Percentiles rank a stretch among this genome's conserved stretches.
Evolutionary conservation across 345 rosid species (phyloP).

Genomic region (Durio zibethinus): DNA sequence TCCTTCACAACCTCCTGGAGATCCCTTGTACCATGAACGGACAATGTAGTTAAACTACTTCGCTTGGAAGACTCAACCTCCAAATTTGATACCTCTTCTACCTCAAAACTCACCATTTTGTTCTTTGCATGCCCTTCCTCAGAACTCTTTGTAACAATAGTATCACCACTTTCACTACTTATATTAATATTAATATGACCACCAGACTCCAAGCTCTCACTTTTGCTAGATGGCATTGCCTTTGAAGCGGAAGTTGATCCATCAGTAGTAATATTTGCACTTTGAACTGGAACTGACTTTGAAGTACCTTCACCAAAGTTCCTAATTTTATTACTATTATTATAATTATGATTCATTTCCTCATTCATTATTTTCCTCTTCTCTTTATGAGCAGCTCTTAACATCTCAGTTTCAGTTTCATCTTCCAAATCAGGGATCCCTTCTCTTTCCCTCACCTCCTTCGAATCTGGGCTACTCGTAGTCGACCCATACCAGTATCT

Average conservation of each 20-base stretch:
- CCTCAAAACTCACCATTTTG: constrained; percentile 76
- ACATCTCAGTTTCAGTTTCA: constrained; percentile 67
- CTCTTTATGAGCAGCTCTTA: constrained; percentile 39
- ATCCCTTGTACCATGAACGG: constrained; percentile 75
- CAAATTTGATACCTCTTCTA: constrained; percentile 45
- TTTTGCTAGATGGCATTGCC: constrained; percentile 15
- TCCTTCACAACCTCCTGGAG: constrained; percentile 79
- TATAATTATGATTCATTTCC: constrained; percentile 15
- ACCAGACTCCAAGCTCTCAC: constrained; percentile 29
- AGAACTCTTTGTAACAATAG: constrained; percentile 38
- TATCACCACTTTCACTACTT: constrained; percentile 46
- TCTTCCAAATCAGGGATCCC: constrained; percentile 98
- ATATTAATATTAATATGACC: constrained; percentile 29
- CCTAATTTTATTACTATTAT: constrained; percentile 27
- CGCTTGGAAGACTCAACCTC: constrained; percentile 60
- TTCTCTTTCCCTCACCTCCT: constrained; percentile 89
- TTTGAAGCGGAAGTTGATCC: constrained; percentile 7
- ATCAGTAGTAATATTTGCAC: neutral
- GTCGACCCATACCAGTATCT: constrained; percentile 47
- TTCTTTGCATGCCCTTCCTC: constrained; percentile 48
- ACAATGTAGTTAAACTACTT: constrained; percentile 60
- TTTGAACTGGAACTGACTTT: constrained; percentile 40
- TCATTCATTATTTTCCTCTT: constrained; percentile 28
- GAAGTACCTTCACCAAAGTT: constrained; percentile 70
- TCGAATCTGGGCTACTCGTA: constrained; percentile 79